Evolutionary conservation across 2,329 filamentous ascomycete genomes (phyloP), one percentile per base, ranked within the genome.

Genomic region (Alternaria postmessia): DNA sequence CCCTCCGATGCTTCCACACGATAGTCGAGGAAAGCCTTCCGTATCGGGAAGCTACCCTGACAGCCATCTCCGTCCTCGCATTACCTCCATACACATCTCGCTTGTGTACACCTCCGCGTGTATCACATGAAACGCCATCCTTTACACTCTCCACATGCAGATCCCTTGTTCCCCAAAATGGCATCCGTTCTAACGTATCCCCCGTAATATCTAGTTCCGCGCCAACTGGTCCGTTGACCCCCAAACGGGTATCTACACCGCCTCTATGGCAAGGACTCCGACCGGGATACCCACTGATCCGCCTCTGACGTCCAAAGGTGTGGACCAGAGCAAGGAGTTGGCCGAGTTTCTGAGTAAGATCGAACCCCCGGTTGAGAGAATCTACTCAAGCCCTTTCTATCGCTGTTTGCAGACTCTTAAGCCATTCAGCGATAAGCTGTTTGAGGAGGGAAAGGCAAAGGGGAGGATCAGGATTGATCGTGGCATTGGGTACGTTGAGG

Each of bases 261-360:
- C 91, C 24, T 84, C 84, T 32, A 84, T 84, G 59, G 88, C 63
- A 49, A 65, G 85, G 42, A 93, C 92, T 38, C 94, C 95, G 1
- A 98, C 95, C 6, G 91, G 92, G 54, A 93, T 97, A 65, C 86
- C 94, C 4, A 91, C 91, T 26, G 95, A 99, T 75, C 94, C 94
- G 46, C 89, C 92, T 9, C 86, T 99, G 69, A 93, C 94, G 7
- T 88, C 91, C 22, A 90, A 98, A 74, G 95, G 95, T 59, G 90
- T 96, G 41, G 85, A 88, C 52, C 95, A 99, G 82, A 88, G 93
- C 22, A 84, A 87, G 62, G 89, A 98, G 79, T 85, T 98, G 47
- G 93, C 79, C 63, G 81, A 78, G 7, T 86, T 91, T 73, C 83
- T 96, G 48, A 75, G 83, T 59, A 82, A 81, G 0, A 75, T 91